Evolutionary conservation across 2,329 filamentous ascomycete genomes (phyloP).

Genomic region (Dactylellina sp.): DNA sequence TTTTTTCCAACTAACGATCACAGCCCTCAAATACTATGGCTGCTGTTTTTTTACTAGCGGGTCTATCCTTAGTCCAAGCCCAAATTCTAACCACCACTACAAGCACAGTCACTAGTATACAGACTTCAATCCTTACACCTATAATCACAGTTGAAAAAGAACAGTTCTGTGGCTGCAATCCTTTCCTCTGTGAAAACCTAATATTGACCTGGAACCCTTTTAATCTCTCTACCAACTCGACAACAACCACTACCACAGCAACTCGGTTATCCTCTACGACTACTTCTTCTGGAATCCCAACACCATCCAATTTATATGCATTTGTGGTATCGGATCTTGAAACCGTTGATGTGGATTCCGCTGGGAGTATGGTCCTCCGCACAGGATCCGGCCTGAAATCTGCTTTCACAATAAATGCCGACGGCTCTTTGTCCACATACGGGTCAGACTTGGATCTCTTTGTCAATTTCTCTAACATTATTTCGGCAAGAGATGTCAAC

Average conservation of each 20-base stretch:
- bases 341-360: constrained; percentile 25
- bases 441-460: constrained; percentile 43
- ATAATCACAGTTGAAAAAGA: constrained; percentile 22
- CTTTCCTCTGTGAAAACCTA: constrained; percentile 20
- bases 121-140: constrained; percentile 27
- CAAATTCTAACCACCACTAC: constrained; percentile 5
- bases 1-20: too few species aligned
- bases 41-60: background rate
- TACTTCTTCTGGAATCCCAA: constrained; percentile 9
- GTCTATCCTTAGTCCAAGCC: constrained; percentile 8
- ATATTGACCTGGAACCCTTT: constrained; percentile 45
- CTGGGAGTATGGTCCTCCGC: constrained; percentile 24
- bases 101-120: constrained; percentile 10
- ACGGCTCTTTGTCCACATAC: constrained; percentile 32
- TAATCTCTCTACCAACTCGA: constrained; percentile 6
- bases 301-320: constrained; percentile 22
- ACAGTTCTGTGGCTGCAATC: constrained; percentile 19
- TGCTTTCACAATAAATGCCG: constrained; percentile 37
- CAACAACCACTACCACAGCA: constrained; percentile 20
- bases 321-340: constrained; percentile 23
- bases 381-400: constrained; percentile 14
- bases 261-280: constrained; percentile 8
- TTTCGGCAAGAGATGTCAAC: constrained; percentile 19
- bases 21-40: too few species aligned
- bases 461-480: constrained; percentile 26